A percentile compares a stretch with the other conserved stretches of the same genome.
These are phyloP conservation scores for Gonapodya prolifera DNA, from an alignment of 192 early-diverging fungal species.

Conservation along the genomic window DNA sequence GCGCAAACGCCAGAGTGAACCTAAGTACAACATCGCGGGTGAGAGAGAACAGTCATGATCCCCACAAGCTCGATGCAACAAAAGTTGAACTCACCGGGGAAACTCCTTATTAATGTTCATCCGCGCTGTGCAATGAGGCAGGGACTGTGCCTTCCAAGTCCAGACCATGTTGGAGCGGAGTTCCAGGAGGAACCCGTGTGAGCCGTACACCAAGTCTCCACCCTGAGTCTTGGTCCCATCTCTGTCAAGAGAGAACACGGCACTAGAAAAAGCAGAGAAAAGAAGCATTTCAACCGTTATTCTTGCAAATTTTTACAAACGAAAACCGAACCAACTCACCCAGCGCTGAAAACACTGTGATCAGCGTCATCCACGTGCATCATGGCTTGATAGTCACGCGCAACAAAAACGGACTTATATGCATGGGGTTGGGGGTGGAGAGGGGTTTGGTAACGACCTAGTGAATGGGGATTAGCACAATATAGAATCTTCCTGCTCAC, in stretches of 20 bases:
- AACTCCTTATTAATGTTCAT: neutral
- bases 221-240: neutral
- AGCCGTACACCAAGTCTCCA: neutral
- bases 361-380: neutral
- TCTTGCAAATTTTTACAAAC: no score
- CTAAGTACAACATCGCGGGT: neutral
- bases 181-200: neutral
- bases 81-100: neutral
- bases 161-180: neutral
- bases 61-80: no score
- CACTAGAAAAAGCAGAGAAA: neutral
- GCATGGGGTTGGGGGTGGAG: neutral
- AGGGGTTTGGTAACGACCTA: neutral
- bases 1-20: neutral
- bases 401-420: neutral
- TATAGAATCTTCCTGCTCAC: neutral
- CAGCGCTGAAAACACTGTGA: neutral
- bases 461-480: neutral
- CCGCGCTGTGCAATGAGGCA: neutral
- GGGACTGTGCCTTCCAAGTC: neutral
- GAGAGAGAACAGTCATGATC: no score
- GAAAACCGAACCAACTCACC: neutral
- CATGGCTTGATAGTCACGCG: neutral
- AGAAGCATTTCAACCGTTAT: neutral
- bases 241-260: neutral